Percentiles rank a stretch among this genome's conserved stretches.
These are phyloP conservation scores for Phalaenopsis aphrodite DNA, from an alignment of 106 monocot genomes.

Conservation along the genomic window DNA sequence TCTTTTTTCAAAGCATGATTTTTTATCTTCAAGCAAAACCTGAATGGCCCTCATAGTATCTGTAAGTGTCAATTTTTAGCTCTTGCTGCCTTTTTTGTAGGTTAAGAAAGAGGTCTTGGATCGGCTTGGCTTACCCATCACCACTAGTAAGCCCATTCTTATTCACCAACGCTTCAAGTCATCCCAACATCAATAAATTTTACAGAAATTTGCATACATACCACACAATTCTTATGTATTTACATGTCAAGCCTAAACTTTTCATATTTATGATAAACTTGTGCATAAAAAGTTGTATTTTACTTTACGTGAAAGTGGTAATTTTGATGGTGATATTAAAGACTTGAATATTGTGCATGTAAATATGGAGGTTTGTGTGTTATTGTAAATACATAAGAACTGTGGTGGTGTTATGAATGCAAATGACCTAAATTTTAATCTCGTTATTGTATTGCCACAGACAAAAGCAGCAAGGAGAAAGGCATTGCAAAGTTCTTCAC, in stretches of 20 bases:
- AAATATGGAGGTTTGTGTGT: too few species aligned
- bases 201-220: background rate
- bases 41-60: background rate
- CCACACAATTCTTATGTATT: too few species aligned
- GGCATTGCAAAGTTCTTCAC: slow-evolving; percentile 7
- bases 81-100: background rate
- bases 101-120: slow-evolving; percentile 7
- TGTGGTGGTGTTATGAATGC: too few species aligned
- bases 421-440: background rate
- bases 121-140: background rate
- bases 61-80: background rate
- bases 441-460: background rate
- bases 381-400: too few species aligned
- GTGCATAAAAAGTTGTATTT: too few species aligned
- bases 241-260: too few species aligned
- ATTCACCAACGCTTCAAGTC: background rate
- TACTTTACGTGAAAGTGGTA: too few species aligned
- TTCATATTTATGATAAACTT: too few species aligned
- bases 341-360: too few species aligned
- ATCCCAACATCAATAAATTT: background rate
- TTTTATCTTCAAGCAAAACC: background rate
- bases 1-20: background rate
- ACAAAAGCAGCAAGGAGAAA: background rate
- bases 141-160: background rate
- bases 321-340: too few species aligned